Percentiles rank a stretch among this genome's conserved stretches.
Conservation (phyloP, 1,139 yeast genomes). For the Tardiomyces depauwii region DNA sequence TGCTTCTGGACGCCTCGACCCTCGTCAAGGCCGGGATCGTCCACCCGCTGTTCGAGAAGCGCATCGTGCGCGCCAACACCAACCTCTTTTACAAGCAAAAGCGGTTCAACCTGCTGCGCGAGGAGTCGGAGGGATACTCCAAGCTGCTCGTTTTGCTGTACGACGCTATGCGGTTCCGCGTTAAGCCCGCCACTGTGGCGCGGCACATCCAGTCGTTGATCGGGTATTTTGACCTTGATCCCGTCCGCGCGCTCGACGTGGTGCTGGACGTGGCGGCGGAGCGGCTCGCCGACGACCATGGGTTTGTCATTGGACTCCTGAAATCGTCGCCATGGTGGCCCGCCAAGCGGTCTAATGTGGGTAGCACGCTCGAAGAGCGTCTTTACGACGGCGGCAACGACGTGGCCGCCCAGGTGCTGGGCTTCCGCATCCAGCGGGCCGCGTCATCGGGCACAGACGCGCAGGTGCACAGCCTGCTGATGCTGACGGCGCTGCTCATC, state of each 20-base stretch:
- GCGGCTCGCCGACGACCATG: constrained; percentile 34
- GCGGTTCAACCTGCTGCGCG: constrained; percentile 64
- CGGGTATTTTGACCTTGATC: constrained; percentile 74
- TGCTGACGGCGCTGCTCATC: constrained; percentile 5
- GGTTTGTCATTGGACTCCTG: constrained; percentile 40
- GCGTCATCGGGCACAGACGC: neutral
- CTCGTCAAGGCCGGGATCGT: neutral
- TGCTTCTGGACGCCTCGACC: neutral
- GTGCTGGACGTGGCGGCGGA: constrained; percentile 41
- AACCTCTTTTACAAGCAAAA: constrained; percentile 48
- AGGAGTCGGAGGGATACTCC: constrained; percentile 74
- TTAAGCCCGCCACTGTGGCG: constrained; percentile 37
- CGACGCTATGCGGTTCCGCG: constrained; percentile 3
- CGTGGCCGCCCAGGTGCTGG: constrained; percentile 33
- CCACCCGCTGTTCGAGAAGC: constrained; percentile 10
- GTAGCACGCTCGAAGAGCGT: neutral
- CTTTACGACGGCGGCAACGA: constrained; percentile 40
- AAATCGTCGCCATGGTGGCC: constrained; percentile 38
- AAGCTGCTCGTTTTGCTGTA: constrained; percentile 48
- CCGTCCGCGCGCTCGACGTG: constrained; percentile 57
- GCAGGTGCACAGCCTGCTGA: constrained; percentile 30
- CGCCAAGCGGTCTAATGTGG: neutral
- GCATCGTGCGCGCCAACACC: constrained; percentile 36
- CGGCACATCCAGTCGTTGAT: constrained; percentile 45
- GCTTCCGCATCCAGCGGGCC: neutral